Evolutionary conservation across 768 basidiomycete genomes (phyloP).

Genomic region (Lactarius vividus): DNA sequence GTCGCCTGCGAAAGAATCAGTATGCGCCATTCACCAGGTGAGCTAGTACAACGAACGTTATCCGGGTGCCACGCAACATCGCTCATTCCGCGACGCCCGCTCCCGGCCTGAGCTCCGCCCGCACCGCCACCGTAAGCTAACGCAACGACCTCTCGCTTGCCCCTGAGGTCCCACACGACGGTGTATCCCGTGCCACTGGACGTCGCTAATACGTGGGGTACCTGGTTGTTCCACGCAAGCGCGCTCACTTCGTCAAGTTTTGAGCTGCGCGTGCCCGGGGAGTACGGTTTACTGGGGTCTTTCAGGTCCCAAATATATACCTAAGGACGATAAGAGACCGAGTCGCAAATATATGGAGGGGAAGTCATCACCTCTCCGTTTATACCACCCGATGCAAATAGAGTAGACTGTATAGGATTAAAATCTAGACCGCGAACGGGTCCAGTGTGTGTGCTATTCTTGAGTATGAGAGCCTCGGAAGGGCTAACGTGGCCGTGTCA

Average conservation of each 20-base stretch:
- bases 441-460: conserved; percentile 84
- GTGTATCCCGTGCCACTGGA: conserved; percentile 93
- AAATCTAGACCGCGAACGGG: conserved; percentile 95
- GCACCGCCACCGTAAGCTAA: conserved; percentile 87
- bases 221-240: conserved; percentile 93
- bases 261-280: conserved; percentile 72
- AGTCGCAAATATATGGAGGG: background rate
- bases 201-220: conserved; percentile 90
- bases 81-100: conserved; percentile 92
- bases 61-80: conserved; percentile 99
- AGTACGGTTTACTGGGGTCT: conserved; percentile 87
- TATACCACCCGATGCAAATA: conserved; percentile 84
- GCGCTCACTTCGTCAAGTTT: conserved; percentile 95
- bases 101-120: conserved; percentile 65
- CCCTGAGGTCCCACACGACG: conserved; percentile 95
- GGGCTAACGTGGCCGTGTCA: conserved; percentile 38
- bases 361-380: conserved; percentile 72
- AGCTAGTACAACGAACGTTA: conserved; percentile 57
- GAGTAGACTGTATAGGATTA: conserved; percentile 81
- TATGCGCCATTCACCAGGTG: background rate
- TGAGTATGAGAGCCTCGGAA: conserved; percentile 71
- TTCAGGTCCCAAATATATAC: conserved; percentile 97
- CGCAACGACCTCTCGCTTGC: conserved; percentile 90
- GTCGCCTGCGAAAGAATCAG: conserved; percentile 62
- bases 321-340: conserved; percentile 40